These are phyloP conservation scores for Medicago lupulina DNA, from an alignment of 306 rosid genomes.

Conservation along the genomic window DNA sequence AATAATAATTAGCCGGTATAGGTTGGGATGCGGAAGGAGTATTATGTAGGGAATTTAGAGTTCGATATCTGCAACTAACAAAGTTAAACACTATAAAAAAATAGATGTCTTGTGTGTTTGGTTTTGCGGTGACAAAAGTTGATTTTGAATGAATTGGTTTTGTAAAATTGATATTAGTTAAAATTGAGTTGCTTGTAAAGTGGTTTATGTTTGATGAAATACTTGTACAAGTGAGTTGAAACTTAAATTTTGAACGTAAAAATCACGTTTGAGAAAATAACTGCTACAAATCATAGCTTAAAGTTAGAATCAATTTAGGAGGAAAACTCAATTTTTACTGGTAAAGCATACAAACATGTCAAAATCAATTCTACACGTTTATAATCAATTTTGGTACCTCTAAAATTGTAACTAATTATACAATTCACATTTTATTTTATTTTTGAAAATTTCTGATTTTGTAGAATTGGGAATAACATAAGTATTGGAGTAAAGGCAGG, in stretches of 20 bases:
- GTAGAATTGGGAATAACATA: neutral
- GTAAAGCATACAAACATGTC: too few species aligned
- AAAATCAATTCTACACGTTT: too few species aligned
- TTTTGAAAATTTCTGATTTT: neutral
- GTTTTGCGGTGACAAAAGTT: neutral
- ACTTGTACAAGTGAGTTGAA: neutral
- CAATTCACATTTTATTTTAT: neutral
- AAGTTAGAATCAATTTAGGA: too few species aligned
- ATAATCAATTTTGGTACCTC: neutral
- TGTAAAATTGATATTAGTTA: neutral
- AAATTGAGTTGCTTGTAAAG: neutral
- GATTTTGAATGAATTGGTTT: neutral
- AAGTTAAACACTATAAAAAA: neutral
- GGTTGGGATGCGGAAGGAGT: neutral
- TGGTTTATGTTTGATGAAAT: neutral
- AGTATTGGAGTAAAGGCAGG: slow-evolving; percentile 1
- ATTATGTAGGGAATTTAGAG: neutral
- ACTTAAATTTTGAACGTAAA: neutral
- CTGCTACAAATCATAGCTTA: too few species aligned
- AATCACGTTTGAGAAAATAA: neutral
- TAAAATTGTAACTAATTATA: neutral
- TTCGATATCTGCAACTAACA: neutral
- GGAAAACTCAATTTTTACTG: too few species aligned
- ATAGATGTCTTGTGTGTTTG: neutral
- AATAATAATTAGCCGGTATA: neutral